phyloP scores from a whole-genome alignment of 257 asterid species.

The Nicotiana attenuata region DNA sequence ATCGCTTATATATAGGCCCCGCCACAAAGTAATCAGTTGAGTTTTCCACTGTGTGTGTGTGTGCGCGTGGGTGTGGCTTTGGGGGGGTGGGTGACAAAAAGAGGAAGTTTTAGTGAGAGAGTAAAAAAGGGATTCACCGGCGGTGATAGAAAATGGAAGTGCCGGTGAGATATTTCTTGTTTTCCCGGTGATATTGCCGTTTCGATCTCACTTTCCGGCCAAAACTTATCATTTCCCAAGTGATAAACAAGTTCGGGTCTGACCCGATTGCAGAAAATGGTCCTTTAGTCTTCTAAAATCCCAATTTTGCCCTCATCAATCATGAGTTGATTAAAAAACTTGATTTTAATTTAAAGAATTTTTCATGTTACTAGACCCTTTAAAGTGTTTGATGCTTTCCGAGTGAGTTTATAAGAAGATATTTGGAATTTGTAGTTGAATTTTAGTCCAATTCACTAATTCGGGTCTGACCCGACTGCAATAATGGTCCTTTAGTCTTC shows the following conservation, averaged over 20 bases:
- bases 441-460: not conserved
- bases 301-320: not conserved
- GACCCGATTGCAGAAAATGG: slow-evolving; percentile 12
- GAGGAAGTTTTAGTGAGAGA: slow-evolving; percentile 16
- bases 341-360: not conserved
- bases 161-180: slow-evolving; percentile 6
- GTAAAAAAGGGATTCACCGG: slow-evolving; percentile 6
- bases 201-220: slow-evolving; percentile 18
- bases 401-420: not conserved
- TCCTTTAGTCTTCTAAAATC: slow-evolving; percentile 5
- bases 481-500: slow-evolving; percentile 19
- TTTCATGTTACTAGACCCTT: not conserved
- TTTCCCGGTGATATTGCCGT: slow-evolving; percentile 15
- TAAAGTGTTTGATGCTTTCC: not conserved
- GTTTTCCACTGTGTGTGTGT: slow-evolving; percentile 6
- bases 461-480: not conserved
- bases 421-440: not conserved
- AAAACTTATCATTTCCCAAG: not conserved
- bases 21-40: not conserved
- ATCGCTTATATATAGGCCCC: slow-evolving; percentile 13
- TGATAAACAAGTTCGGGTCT: not conserved
- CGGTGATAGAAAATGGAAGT: slow-evolving; percentile 9
- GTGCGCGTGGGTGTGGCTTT: not conserved
- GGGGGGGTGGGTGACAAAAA: slow-evolving; percentile 7
- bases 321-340: not conserved